Evolutionary conservation across 2,329 filamentous ascomycete species (phyloP).

Genomic region (Mycosphaerella arachidis): DNA sequence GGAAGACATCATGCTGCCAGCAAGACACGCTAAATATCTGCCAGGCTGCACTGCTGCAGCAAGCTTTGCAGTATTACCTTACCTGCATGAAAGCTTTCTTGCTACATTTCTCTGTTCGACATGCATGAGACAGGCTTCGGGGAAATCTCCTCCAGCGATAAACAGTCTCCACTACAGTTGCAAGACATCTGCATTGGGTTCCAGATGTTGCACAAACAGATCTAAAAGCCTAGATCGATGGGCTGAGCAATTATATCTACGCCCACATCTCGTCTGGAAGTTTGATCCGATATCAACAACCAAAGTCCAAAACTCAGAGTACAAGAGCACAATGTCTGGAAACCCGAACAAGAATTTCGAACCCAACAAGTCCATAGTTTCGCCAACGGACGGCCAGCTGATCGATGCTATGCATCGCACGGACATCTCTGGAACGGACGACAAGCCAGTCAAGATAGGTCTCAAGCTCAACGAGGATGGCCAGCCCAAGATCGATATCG

Average conservation of each 20-base stretch:
- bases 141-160: not conserved
- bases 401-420: not conserved
- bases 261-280: not conserved
- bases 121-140: not conserved
- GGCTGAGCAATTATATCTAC: not conserved
- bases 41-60: not conserved
- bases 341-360: not conserved
- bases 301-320: not conserved
- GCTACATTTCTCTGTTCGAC: not conserved
- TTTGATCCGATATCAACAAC: not conserved
- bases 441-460: no score
- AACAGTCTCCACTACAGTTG: not conserved
- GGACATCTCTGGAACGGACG: not conserved
- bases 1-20: not conserved
- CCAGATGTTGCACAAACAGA: not conserved
- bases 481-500: no score
- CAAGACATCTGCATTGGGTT: not conserved
- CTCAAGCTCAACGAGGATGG: no score
- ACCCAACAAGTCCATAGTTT: not conserved
- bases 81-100: not conserved
- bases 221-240: not conserved
- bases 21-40: not conserved
- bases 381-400: not conserved
- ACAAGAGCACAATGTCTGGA: not conserved
- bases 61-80: not conserved